Percentiles rank a stretch among this genome's conserved stretches.
Conservation (phyloP, 108 stramenopile genomes). For the Nannochloropsis gaditana region DNA sequence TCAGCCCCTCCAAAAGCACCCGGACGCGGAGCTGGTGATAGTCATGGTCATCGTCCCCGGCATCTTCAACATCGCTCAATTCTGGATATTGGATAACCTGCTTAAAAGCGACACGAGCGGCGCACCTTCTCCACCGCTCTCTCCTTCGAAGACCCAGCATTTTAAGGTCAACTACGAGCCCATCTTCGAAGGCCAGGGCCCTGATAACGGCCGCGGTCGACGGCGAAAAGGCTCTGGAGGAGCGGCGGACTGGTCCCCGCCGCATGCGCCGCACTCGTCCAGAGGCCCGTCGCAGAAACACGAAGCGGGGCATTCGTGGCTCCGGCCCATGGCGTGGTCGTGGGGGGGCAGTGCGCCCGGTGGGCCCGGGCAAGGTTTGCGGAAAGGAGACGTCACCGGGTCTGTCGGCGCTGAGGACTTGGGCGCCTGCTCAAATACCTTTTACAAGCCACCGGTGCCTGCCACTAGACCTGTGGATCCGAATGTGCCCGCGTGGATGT, state of each 20-base stretch:
- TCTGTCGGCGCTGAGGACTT: not conserved
- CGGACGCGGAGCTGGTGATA: not conserved
- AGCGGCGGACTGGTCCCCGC: not conserved
- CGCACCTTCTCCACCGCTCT: not conserved
- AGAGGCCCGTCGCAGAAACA: too few relatives aligned
- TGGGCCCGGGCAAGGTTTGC: not conserved
- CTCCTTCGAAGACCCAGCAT: not conserved
- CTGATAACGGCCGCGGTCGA: not conserved
- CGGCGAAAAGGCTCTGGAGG: conserved; percentile 7
- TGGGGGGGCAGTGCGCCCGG: not conserved
- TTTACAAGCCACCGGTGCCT: not conserved
- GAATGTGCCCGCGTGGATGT: not conserved
- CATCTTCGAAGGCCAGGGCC: not conserved
- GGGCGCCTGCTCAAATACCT: not conserved
- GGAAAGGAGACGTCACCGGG: not conserved
- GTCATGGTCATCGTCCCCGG: conserved; percentile 13
- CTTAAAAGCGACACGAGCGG: conserved; percentile 5
- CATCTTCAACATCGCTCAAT: not conserved
- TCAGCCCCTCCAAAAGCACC: not conserved
- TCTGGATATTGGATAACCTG: not conserved
- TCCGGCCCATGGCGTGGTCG: not conserved
- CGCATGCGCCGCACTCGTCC: too few relatives aligned
- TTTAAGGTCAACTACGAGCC: conserved; percentile 7
- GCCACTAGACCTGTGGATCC: not conserved
- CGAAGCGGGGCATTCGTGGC: not conserved